Evolutionary conservation across 2,329 filamentous ascomycete species (phyloP), one percentile per base, ranked within the genome.

Genomic region (Xylaria sp.): DNA sequence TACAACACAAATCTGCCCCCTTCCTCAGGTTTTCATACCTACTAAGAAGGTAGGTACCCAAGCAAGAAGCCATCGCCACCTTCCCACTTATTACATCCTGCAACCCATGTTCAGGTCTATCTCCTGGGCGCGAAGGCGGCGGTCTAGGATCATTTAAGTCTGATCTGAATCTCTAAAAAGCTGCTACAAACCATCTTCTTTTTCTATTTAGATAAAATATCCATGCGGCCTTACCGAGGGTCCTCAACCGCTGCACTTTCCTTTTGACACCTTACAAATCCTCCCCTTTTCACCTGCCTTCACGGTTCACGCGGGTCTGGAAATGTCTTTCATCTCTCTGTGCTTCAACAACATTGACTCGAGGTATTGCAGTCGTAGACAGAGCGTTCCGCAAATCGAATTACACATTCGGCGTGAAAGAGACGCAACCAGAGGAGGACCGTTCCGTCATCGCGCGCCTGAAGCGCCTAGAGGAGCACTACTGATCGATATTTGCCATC

Each of bases 341-440:
- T 18, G 37, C 39, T 48, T 25, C 13, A 37, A 15, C 28, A 63
- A 25, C 20, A n/a, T 44, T 31, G 9, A 18, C 34, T 37, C 34
- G 13, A 44, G 8, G 10, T 18, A 20, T 18, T 28, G 7, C 41
- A 13, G n/a, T 23, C 2, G 15, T 20, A 9, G n/a, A 20, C 20
- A 31, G 7, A 34, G 2, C 15, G 37, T 7, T 13, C 51, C 0
- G 13, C 23, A 34, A 28, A 59, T 97, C 94, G 74, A 99, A 98
- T 86, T 99, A 99, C 86, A 98, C 96, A 28, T 98, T 99, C 78
- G 95, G 95, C 72, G 97, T 97, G 69, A 99, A 99, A 83, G 96
- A 98, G 85, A 97, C 93, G 25, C 96, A 99, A 80, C 96, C 95
- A 1, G 96, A 99, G 82, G 96, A 99, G 82, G 96, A 99, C 78